These are phyloP conservation scores for Leucaena leucocephala DNA, from an alignment of 306 rosid genomes.

Conservation along the genomic window DNA sequence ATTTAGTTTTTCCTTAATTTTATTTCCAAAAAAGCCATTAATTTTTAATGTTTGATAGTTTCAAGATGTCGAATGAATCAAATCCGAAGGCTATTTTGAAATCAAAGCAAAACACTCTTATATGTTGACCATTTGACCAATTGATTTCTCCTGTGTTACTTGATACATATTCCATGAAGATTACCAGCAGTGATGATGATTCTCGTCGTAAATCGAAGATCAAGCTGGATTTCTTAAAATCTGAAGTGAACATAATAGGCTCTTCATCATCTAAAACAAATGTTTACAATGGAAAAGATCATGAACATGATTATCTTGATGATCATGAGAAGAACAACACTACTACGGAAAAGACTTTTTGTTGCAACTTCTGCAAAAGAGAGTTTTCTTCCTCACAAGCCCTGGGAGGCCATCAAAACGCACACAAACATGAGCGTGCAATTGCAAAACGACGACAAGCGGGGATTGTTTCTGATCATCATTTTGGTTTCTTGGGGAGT, in stretches of 20 bases:
- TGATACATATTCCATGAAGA: slow-evolving; percentile 42
- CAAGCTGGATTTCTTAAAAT: slow-evolving; percentile 44
- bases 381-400: slow-evolving; percentile 81
- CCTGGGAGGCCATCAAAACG: slow-evolving; percentile 84
- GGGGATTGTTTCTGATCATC: slow-evolving; percentile 39
- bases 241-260: not conserved
- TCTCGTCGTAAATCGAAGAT: slow-evolving; percentile 2
- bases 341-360: slow-evolving; percentile 42
- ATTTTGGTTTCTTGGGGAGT: slow-evolving; percentile 32
- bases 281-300: not conserved
- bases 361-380: slow-evolving; percentile 73
- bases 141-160: slow-evolving; percentile 10
- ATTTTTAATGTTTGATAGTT: too few species aligned
- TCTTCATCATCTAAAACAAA: slow-evolving; percentile 31
- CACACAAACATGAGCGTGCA: slow-evolving; percentile 77
- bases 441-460: slow-evolving; percentile 65
- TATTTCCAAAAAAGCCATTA: too few species aligned
- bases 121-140: too few species aligned
- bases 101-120: too few species aligned
- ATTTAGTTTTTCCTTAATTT: too few species aligned
- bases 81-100: too few species aligned
- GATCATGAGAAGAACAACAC: slow-evolving; percentile 2
- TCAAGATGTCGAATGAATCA: too few species aligned
- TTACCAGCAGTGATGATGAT: slow-evolving; percentile 33
- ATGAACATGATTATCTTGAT: not conserved